phyloP scores from a whole-genome alignment of 768 basidiomycete genomes.

The Lentinula sp. region DNA sequence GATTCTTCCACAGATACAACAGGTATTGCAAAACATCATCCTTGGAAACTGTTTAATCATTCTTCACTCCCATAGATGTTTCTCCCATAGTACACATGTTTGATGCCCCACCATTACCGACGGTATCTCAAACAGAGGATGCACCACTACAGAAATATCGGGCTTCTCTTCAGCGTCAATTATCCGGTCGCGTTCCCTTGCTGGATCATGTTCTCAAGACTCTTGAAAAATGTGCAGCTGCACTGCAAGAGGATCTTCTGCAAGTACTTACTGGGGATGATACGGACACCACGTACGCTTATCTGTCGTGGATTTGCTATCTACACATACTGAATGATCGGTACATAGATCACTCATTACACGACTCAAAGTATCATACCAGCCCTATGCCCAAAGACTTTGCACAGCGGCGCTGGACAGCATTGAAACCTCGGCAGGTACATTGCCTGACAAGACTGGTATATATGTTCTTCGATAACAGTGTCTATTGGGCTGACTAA shows the following conservation, averaged over 20 bases:
- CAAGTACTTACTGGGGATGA: slow-evolving; percentile 35
- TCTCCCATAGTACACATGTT: slow-evolving; percentile 56
- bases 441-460: slow-evolving; percentile 28
- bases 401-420: slow-evolving; percentile 35
- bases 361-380: slow-evolving; percentile 39
- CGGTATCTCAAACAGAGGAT: slow-evolving; percentile 34
- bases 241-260: slow-evolving; percentile 55
- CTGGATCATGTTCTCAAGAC: slow-evolving; percentile 51
- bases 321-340: slow-evolving; percentile 2
- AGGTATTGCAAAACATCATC: slow-evolving; percentile 17
- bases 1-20: slow-evolving; percentile 16
- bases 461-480: slow-evolving; percentile 8
- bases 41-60: not conserved
- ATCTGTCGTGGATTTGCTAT: slow-evolving; percentile 1
- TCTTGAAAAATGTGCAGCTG: slow-evolving; percentile 54
- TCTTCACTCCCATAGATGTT: slow-evolving; percentile 29
- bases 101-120: slow-evolving; percentile 41
- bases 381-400: slow-evolving; percentile 43
- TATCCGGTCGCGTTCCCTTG: slow-evolving; percentile 58
- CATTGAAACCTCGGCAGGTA: slow-evolving; percentile 30
- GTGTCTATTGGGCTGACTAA: not conserved
- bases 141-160: slow-evolving; percentile 59
- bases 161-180: slow-evolving; percentile 50
- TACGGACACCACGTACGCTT: slow-evolving; percentile 37
- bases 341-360: slow-evolving; percentile 31